Evolutionary conservation across 202 grass and related monocot genomes (phyloP).

Genomic region (Brachypodium distachyon): DNA sequence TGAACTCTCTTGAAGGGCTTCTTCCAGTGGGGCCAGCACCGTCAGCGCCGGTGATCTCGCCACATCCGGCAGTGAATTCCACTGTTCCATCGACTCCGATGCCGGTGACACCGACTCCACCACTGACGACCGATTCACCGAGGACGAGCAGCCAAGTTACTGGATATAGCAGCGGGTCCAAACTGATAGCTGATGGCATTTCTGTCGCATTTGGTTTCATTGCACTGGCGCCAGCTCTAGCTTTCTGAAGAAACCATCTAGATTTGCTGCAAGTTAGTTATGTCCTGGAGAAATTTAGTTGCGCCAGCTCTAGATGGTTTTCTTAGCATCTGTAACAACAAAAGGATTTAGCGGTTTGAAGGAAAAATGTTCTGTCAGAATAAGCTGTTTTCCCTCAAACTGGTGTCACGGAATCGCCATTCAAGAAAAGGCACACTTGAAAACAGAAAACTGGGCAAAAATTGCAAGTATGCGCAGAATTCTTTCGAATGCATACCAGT

Average conservation of each 20-base stretch:
- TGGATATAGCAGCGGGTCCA: conserved; percentile 43
- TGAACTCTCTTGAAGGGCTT: conserved; percentile 22
- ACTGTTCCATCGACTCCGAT: conserved; percentile 24
- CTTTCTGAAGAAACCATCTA: conserved; percentile 20
- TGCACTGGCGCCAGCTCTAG: conserved; percentile 7
- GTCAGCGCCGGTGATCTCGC: conserved; percentile 7
- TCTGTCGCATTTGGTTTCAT: conserved; percentile 25
- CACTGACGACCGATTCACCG: conserved; percentile 19
- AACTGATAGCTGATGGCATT: background rate
- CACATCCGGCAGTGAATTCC: conserved; percentile 12
- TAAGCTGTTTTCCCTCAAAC: background rate
- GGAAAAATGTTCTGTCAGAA: background rate
- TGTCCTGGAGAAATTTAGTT: background rate
- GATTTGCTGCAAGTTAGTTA: background rate
- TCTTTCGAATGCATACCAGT: background rate
- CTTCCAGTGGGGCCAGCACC: conserved; percentile 7
- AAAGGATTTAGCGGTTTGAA: background rate
- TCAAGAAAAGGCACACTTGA: background rate
- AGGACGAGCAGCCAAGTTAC: conserved; percentile 32
- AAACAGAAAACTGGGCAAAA: background rate
- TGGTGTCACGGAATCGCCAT: background rate
- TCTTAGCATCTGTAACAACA: conserved; percentile 3
- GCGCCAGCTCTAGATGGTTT: background rate
- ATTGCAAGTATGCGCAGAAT: background rate
- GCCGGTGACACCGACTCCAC: conserved; percentile 1